phyloP scores from a whole-genome alignment of 1,139 yeast species.

The Yamadazyma trypodendri region DNA sequence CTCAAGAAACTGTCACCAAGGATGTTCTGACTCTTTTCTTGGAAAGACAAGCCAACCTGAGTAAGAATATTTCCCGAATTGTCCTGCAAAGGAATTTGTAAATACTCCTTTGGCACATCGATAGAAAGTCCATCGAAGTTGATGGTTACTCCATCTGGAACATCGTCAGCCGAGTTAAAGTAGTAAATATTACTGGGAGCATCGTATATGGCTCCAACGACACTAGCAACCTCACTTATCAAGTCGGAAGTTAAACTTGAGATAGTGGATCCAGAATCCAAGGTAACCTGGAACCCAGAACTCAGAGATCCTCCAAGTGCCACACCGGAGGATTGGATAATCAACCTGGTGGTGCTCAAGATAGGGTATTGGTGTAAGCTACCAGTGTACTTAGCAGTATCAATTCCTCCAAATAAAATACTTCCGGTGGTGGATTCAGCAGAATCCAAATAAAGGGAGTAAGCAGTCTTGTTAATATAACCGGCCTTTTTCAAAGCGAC shows the following conservation, averaged over 20 bases:
- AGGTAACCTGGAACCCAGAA: too few relatives aligned
- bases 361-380: conserved; percentile 20
- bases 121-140: conserved; percentile 33
- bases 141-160: conserved; percentile 21
- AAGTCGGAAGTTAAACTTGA: conserved; percentile 21
- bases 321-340: too few relatives aligned
- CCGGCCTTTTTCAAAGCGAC: conserved; percentile 26
- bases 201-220: not conserved
- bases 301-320: too few relatives aligned
- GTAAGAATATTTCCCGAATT: not conserved
- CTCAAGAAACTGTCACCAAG: conserved; percentile 77
- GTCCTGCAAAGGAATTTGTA: not conserved
- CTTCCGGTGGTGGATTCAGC: conserved; percentile 31
- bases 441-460: conserved; percentile 32
- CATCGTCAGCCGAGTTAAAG: conserved; percentile 10
- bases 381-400: conserved; percentile 46
- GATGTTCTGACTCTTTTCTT: conserved; percentile 16
- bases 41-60: not conserved
- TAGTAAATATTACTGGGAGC: conserved; percentile 7
- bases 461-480: conserved; percentile 25
- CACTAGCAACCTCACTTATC: conserved; percentile 17
- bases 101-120: conserved; percentile 21
- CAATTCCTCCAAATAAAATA: conserved; percentile 52
- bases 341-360: conserved; percentile 18
- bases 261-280: conserved; percentile 33